Percentiles rank a stretch among this genome's conserved stretches.
These are phyloP conservation scores for Ophiostoma sp. DNA, from an alignment of 2,329 filamentous ascomycete genomes.

Conservation along the genomic window DNA sequence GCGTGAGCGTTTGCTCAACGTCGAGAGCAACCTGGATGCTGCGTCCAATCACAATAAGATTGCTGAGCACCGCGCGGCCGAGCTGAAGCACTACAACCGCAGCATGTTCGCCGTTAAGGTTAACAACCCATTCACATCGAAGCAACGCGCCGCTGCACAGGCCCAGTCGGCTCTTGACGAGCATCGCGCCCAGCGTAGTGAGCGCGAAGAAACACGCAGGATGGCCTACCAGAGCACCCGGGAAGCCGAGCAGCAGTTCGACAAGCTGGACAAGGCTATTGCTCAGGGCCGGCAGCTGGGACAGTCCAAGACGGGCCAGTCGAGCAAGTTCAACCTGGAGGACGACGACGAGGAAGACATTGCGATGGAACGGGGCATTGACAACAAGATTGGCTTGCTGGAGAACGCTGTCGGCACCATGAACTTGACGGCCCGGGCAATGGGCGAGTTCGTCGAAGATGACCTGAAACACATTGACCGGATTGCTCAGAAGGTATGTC, in stretches of 20 bases:
- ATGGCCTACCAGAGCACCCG: constrained; percentile 31
- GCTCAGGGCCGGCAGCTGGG: constrained; percentile 50
- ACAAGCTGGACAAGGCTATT: constrained; percentile 55
- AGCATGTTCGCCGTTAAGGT: constrained; percentile 88
- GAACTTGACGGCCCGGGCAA: constrained; percentile 45
- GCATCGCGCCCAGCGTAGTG: constrained; percentile 59
- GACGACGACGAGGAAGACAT: constrained; percentile 29
- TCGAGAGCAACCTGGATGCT: constrained; percentile 75
- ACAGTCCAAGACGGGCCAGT: constrained; percentile 33
- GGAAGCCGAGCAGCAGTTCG: constrained; percentile 46
- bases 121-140: constrained; percentile 68
- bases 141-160: constrained; percentile 55
- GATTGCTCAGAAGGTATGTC: constrained; percentile 67
- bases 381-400: constrained; percentile 57
- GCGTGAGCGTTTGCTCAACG: constrained; percentile 74
- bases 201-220: constrained; percentile 53
- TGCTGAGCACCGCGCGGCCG: constrained; percentile 72
- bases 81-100: constrained; percentile 78
- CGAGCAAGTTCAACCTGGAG: constrained; percentile 27
- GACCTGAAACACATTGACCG: constrained; percentile 66
- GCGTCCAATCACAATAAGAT: constrained; percentile 69
- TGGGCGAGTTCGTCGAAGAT: constrained; percentile 54
- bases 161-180: constrained; percentile 66
- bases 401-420: constrained; percentile 64
- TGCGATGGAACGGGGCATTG: constrained; percentile 44